Percentiles rank a stretch among this genome's conserved stretches.
These are phyloP conservation scores for Penstemon davidsonii DNA, from an alignment of 257 asterid species.

Conservation along the genomic window DNA sequence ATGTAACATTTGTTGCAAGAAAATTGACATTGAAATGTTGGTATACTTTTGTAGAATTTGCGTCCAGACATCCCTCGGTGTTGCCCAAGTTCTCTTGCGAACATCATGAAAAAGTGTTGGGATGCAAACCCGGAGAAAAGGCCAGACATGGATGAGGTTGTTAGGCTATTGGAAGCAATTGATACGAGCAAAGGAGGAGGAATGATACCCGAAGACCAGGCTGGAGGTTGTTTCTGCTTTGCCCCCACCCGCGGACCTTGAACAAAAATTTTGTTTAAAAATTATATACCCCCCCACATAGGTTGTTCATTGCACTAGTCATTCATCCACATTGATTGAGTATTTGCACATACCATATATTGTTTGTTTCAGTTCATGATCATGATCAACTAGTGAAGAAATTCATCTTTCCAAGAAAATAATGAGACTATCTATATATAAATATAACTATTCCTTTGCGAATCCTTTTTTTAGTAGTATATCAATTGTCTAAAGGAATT, in stretches of 20 bases:
- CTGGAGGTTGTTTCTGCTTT: constrained; percentile 71
- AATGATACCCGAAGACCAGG: constrained; percentile 85
- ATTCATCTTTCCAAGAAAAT: too few relatives aligned
- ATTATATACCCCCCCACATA: too few relatives aligned
- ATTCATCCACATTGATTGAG: too few relatives aligned
- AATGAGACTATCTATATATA: too few relatives aligned
- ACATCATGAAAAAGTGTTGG: constrained; percentile 81
- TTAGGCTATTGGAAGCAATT: constrained; percentile 66
- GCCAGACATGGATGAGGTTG: constrained; percentile 91
- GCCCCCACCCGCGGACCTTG: constrained; percentile 78
- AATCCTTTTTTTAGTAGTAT: too few relatives aligned
- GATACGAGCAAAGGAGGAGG: constrained; percentile 96
- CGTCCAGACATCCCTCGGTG: constrained; percentile 87
- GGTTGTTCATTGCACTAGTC: too few relatives aligned
- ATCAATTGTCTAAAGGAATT: too few relatives aligned
- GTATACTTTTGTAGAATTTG: constrained; percentile 44
- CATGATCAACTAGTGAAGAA: too few relatives aligned
- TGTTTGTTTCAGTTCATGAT: too few relatives aligned
- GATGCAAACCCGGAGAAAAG: constrained; percentile 76
- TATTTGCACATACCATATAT: too few relatives aligned
- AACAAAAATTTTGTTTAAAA: background rate
- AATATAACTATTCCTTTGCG: too few relatives aligned
- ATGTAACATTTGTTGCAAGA: too few relatives aligned
- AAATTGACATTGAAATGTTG: background rate
- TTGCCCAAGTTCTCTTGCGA: constrained; percentile 62